These are phyloP conservation scores for Microsporum ferrugineum DNA, from an alignment of 2,329 filamentous ascomycete species.

Conservation along the genomic window DNA sequence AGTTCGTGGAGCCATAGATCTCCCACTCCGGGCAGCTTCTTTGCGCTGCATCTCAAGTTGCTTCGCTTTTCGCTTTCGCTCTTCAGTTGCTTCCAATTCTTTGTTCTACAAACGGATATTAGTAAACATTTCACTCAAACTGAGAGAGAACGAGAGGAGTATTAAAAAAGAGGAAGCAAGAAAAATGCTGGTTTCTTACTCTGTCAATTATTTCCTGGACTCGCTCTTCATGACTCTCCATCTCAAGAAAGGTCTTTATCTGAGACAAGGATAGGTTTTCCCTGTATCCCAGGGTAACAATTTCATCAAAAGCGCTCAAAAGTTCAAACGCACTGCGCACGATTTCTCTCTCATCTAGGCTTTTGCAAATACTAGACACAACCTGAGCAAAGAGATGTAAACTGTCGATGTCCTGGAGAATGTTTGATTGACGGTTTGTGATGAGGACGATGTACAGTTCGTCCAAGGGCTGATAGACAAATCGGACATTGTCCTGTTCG, in stretches of 20 bases:
- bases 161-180: background rate
- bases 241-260: constrained; percentile 98
- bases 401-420: constrained; percentile 97
- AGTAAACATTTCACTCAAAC: constrained; percentile 20
- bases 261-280: constrained; percentile 94
- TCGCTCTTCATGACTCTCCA: constrained; percentile 98
- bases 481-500: constrained; percentile 98
- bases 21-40: constrained; percentile 70
- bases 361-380: constrained; percentile 92
- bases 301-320: constrained; percentile 90
- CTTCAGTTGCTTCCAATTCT: constrained; percentile 93
- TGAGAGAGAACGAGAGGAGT: constrained; percentile 5
- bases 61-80: constrained; percentile 97
- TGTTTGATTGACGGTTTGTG: constrained; percentile 98
- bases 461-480: constrained; percentile 96
- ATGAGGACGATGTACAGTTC: constrained; percentile 99
- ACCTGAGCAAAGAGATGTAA: constrained; percentile 97
- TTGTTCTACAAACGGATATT: constrained; percentile 59
- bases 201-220: constrained; percentile 96
- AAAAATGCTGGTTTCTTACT: constrained; percentile 40
- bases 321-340: constrained; percentile 90
- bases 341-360: constrained; percentile 89
- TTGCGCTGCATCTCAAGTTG: constrained; percentile 98
- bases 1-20: constrained; percentile 56
- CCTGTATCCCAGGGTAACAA: constrained; percentile 88